These are phyloP conservation scores for Purpureocillium takamizusanense DNA, from an alignment of 2,329 filamentous ascomycete genomes.

Conservation along the genomic window DNA sequence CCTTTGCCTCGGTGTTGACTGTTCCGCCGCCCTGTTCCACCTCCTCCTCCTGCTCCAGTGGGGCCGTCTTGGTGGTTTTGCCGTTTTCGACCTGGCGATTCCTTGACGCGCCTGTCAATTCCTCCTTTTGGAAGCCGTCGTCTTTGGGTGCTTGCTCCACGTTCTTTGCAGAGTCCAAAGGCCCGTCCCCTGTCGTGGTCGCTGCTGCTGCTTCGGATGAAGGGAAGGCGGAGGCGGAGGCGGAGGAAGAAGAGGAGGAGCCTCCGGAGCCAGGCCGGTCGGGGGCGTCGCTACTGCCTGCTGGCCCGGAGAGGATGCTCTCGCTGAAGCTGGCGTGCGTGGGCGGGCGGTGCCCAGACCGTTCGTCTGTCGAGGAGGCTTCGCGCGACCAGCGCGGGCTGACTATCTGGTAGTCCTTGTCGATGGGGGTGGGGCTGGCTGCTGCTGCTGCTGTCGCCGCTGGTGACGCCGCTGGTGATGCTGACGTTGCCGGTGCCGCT, in stretches of 20 bases:
- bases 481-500: constrained; percentile 36
- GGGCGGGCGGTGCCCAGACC: constrained; percentile 5
- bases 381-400: constrained; percentile 18
- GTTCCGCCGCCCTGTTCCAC: neutral
- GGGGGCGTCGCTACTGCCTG: neutral
- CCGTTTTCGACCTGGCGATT: constrained; percentile 3
- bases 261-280: no score
- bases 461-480: constrained; percentile 41
- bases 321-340: constrained; percentile 9
- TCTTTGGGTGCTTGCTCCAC: neutral
- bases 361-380: constrained; percentile 16
- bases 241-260: neutral
- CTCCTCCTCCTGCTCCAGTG: neutral
- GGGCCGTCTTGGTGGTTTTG: neutral
- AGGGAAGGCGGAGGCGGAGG: no score
- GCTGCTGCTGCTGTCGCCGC: constrained; percentile 34
- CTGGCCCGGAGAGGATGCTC: constrained; percentile 6
- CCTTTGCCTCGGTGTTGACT: no score
- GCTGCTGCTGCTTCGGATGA: no score
- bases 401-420: constrained; percentile 27
- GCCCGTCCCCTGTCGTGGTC: no score
- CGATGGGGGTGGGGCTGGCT: constrained; percentile 27
- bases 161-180: no score
- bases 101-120: constrained; percentile 11
- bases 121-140: constrained; percentile 18